Evolutionary conservation across 345 rosid genomes (phyloP), one percentile per base, ranked within the genome.

Genomic region (Geranium brycei): DNA sequence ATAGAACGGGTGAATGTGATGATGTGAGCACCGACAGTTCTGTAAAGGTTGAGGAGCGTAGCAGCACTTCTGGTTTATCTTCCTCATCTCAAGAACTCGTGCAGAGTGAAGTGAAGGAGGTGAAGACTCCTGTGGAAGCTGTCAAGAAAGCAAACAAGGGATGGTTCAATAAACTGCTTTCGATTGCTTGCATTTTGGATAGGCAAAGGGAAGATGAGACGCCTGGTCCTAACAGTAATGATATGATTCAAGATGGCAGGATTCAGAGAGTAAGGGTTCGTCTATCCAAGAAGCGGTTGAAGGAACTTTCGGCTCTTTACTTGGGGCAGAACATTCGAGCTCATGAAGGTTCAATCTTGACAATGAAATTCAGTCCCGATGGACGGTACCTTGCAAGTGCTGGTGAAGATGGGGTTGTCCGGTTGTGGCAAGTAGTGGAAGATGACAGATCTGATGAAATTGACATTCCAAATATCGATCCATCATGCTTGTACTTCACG

Each of bases 321-420:
- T 79, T 53, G 62, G 93, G 85, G 64, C 96, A 86, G 72, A 91
- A 83, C 40, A 83, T 89, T 65, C 83, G 72, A 76, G 93, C 96
- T n/a, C 96, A 89, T 41, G 69, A 72, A 0, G 93, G 96, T 65
- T 67, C 82, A 5, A 85, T 89, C 61, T 78, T 87, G 76, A 66
- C 86, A 51, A 84, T 89, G 93, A 89, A 76, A 56, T 89, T 89
- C 76, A 89, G 93, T 73, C 91, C 81, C 28, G 93, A 89, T 66
- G 96, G 96, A 56, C 83, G 76, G 77, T 89, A 71, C 64, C 86
- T 89, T 35, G 93, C 93, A 3, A 86, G 91, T 76, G 93, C 86
- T 1, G 91, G 96, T 35, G 82, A 84, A 72, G 96, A 89, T 61
- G 65, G 79, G 16, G 70, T 84, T 53, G 82, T 89, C 41, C 64